A percentile compares a stretch with the other conserved stretches of the same genome.
phyloP scores from a whole-genome alignment of 2,329 filamentous ascomycete species.

The Trichophyton mentagrophytes region DNA sequence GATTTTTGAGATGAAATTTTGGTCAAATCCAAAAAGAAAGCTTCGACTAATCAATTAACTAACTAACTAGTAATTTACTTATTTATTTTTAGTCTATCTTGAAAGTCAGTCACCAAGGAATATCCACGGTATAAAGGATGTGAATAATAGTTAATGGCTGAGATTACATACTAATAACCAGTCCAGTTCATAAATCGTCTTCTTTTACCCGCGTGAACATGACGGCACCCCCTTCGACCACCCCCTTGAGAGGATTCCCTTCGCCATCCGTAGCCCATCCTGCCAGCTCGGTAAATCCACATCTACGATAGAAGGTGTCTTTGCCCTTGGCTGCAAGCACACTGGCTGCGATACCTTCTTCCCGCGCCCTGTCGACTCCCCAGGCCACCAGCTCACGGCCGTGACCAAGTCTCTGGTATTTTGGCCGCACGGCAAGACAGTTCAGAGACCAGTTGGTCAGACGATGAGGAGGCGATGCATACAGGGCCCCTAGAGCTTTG shows the following conservation, averaged over 20 bases:
- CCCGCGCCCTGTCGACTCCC: constrained; percentile 13
- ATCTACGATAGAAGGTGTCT: constrained; percentile 8
- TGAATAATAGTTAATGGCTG: neutral
- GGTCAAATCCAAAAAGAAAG: too few relatives aligned
- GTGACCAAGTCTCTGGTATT: constrained; percentile 16
- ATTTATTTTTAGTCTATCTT: too few relatives aligned
- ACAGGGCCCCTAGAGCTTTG: neutral
- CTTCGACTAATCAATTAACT: too few relatives aligned
- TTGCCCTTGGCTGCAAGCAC: constrained; percentile 6
- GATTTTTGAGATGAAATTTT: too few relatives aligned
- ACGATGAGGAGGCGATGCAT: neutral
- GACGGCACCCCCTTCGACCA: constrained; percentile 7
- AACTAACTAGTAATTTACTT: too few relatives aligned
- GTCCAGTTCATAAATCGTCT: neutral
- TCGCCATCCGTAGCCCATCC: constrained; percentile 8
- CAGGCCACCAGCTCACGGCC: constrained; percentile 15
- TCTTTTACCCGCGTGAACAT: constrained; percentile 6
- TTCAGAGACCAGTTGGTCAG: constrained; percentile 16
- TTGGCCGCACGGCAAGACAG: constrained; percentile 15
- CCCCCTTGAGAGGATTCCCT: constrained; percentile 5
- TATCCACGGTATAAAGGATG: too few relatives aligned
- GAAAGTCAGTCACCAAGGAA: too few relatives aligned
- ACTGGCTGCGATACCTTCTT: constrained; percentile 13
- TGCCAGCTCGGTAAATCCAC: constrained; percentile 7
- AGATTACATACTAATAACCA: neutral